A percentile compares a stretch with the other conserved stretches of the same genome.
Conservation (phyloP, 2,329 filamentous ascomycete genomes). For the Aspergillus cejpii region DNA sequence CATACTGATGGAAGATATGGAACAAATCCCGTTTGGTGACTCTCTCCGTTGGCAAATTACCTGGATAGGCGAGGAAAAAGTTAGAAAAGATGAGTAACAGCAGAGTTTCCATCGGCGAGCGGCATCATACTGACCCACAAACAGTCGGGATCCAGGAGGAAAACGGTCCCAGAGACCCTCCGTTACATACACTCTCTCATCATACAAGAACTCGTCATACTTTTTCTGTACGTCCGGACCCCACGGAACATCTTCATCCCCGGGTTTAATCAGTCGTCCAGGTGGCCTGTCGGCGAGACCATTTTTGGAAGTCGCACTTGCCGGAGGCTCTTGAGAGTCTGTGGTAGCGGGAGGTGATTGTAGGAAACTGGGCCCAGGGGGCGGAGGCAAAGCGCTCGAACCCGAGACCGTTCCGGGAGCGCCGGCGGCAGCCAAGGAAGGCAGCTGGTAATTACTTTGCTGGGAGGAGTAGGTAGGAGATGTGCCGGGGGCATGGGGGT, state of each 20-base stretch:
- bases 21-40: conserved; percentile 93
- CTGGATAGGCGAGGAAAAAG: conserved; percentile 40
- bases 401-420: conserved; percentile 34
- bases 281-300: conserved; percentile 24
- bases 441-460: conserved; percentile 34
- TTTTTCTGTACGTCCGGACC: conserved; percentile 45
- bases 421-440: conserved; percentile 24
- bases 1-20: conserved; percentile 78
- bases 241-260: conserved; percentile 43
- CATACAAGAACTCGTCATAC: conserved; percentile 47
- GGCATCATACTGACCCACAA: conserved; percentile 40
- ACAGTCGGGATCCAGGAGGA: conserved; percentile 43
- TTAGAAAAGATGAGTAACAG: background rate
- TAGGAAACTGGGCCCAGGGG: conserved; percentile 39
- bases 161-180: conserved; percentile 49
- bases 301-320: conserved; percentile 20
- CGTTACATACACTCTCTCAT: conserved; percentile 47
- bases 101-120: background rate
- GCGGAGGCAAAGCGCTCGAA: conserved; percentile 35
- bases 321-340: conserved; percentile 20
- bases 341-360: conserved; percentile 20
- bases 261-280: conserved; percentile 17
- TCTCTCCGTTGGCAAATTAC: conserved; percentile 86
- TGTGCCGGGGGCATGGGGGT: conserved; percentile 25
- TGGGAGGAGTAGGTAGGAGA: conserved; percentile 26